Conservation (phyloP, 768 basidiomycete species). For the Naganishia vaughanmartiniae region DNA sequence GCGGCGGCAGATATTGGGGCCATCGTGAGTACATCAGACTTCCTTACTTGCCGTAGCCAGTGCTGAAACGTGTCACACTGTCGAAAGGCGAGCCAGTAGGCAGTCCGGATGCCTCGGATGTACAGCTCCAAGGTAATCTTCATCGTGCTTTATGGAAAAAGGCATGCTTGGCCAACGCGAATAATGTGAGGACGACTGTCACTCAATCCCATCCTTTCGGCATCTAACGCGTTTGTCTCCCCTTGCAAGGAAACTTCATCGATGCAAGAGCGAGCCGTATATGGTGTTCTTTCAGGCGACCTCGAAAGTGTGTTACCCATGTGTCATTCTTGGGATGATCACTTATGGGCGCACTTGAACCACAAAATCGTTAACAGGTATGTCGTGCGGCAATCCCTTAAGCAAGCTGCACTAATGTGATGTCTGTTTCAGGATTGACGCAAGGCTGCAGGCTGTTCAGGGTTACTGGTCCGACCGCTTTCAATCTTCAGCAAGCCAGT, state of each 20-base stretch:
- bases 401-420: neutral
- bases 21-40: constrained; percentile 3
- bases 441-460: constrained; percentile 63
- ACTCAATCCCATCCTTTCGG: neutral
- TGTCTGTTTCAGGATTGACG: constrained; percentile 63
- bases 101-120: neutral
- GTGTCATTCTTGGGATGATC: constrained; percentile 89
- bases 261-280: constrained; percentile 75
- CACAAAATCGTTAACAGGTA: constrained; percentile 65
- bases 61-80: constrained; percentile 18
- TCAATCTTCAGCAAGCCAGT: constrained; percentile 6
- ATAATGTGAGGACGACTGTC: constrained; percentile 61
- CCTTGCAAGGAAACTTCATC: constrained; percentile 59
- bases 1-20: constrained; percentile 68
- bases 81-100: constrained; percentile 30
- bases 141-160: constrained; percentile 81
- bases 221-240: neutral
- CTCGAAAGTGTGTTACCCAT: constrained; percentile 65
- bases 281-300: constrained; percentile 75
- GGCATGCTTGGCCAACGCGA: constrained; percentile 73
- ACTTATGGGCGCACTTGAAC: constrained; percentile 85
- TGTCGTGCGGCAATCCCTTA: constrained; percentile 4
- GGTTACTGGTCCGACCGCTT: constrained; percentile 76
- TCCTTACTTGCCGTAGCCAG: constrained; percentile 3
- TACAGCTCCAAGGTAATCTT: constrained; percentile 61